These are phyloP conservation scores for Podochytrium sp. DNA, from an alignment of 192 early-diverging fungal genomes.

Conservation along the genomic window DNA sequence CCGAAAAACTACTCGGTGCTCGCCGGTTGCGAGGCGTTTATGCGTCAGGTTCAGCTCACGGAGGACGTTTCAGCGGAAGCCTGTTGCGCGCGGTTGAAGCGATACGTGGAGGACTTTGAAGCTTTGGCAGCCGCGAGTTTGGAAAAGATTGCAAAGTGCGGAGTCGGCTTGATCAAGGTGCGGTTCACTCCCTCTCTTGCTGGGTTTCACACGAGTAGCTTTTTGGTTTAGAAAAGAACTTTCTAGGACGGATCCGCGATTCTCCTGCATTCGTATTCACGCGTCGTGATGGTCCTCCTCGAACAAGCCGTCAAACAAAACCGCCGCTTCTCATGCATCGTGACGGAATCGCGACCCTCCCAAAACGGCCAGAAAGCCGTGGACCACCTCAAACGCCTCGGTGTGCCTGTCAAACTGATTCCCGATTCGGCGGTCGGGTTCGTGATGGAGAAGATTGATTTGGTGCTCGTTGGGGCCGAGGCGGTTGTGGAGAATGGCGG, in stretches of 20 bases:
- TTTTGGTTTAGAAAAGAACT: not conserved
- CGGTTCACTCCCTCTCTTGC: too few species aligned
- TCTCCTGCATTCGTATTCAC: slow-evolving; percentile 93
- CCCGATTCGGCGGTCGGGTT: slow-evolving; percentile 89
- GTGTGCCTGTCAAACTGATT: slow-evolving; percentile 84
- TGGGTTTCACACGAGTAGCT: slow-evolving; percentile 4
- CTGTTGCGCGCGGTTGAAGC: slow-evolving; percentile 71
- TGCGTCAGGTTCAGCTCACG: slow-evolving; percentile 66
- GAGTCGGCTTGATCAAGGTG: too few species aligned
- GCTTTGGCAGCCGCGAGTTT: slow-evolving; percentile 71
- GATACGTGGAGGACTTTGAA: slow-evolving; percentile 78
- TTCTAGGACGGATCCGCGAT: slow-evolving; percentile 53
- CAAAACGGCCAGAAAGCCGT: slow-evolving; percentile 69
- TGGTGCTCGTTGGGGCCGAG: slow-evolving; percentile 97
- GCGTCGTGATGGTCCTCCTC: slow-evolving; percentile 87
- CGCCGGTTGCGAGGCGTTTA: slow-evolving; percentile 64
- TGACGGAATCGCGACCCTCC: slow-evolving; percentile 87
- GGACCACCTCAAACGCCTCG: slow-evolving; percentile 66
- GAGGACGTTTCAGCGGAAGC: slow-evolving; percentile 15
- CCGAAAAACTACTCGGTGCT: slow-evolving; percentile 79
- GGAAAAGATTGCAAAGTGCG: slow-evolving; percentile 77
- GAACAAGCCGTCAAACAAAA: slow-evolving; percentile 72
- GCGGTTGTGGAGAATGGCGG: slow-evolving; percentile 98
- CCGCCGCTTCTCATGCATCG: slow-evolving; percentile 90
- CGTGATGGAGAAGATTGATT: slow-evolving; percentile 90